phyloP scores from a whole-genome alignment of 768 basidiomycete species.

The Boletales sp. region DNA sequence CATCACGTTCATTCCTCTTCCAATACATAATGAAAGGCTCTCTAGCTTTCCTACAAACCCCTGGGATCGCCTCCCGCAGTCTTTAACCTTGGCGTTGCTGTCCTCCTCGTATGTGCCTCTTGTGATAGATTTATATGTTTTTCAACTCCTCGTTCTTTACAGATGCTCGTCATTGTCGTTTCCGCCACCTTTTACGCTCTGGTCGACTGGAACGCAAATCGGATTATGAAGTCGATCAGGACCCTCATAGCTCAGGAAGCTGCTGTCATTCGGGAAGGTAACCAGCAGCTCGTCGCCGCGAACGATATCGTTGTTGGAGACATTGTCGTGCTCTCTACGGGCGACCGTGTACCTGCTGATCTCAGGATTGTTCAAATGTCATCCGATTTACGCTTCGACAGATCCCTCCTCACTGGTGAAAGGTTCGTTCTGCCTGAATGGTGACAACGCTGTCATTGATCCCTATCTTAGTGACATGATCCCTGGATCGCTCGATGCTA shows the following conservation, averaged over 20 bases:
- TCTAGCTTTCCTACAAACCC: slow-evolving; percentile 50
- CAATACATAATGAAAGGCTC: slow-evolving; percentile 9
- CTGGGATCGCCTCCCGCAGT: slow-evolving; percentile 40
- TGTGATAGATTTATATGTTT: slow-evolving; percentile 3
- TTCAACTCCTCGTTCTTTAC: slow-evolving; percentile 8
- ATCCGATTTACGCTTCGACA: slow-evolving; percentile 50
- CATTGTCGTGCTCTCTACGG: slow-evolving; percentile 48
- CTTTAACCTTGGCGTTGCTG: slow-evolving; percentile 50
- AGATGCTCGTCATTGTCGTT: slow-evolving; percentile 41
- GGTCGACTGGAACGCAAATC: slow-evolving; percentile 47
- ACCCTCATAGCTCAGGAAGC: slow-evolving; percentile 59
- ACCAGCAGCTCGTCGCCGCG: slow-evolving; percentile 44
- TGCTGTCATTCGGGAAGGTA: slow-evolving; percentile 49
- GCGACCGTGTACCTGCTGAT: slow-evolving; percentile 59
- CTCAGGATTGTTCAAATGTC: slow-evolving; percentile 51
- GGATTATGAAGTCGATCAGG: slow-evolving; percentile 54
- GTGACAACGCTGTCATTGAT: neutral
- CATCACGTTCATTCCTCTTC: neutral
- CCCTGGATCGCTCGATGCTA: slow-evolving; percentile 42
- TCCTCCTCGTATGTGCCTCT: slow-evolving; percentile 40
- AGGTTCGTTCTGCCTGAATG: slow-evolving; percentile 22
- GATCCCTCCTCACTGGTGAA: slow-evolving; percentile 52
- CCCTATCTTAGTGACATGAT: slow-evolving; percentile 35
- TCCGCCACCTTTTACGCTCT: slow-evolving; percentile 47
- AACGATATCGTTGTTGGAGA: slow-evolving; percentile 59